Evolutionary conservation across 495 filamentous ascomycete genomes (phyloP), one percentile per base, ranked within the genome.

Genomic region (Trichoderma erinaceum): DNA sequence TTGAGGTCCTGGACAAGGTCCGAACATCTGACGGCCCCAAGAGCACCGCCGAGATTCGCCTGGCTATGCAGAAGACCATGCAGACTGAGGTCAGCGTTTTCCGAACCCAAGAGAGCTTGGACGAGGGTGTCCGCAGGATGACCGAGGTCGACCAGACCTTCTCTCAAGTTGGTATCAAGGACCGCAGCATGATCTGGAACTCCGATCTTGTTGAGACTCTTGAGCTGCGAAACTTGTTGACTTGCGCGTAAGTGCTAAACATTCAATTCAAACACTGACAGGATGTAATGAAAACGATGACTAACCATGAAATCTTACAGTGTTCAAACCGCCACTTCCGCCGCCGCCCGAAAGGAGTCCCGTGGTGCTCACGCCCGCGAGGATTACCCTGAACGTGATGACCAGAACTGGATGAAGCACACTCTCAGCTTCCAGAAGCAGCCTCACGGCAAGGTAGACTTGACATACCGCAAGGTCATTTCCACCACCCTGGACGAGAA

Each of bases 131-230:
- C 52, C 76, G 80, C 74, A 90, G 86, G 78, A 90, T 98, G 73
- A 86, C 80, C 72, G 84, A 90, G 69, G 89, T 97, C 72, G 95
- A 98, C 77, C 78, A 86, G 74, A 87, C 82, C 70, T 98, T 90
- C 81, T 71, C 76, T 66, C 86, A 97, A 75, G 87, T 97, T 69
- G 91, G 91, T 73, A 96, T 90, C 78, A 97, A 96, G 85, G 94
- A 98, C 78, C 90, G 94, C 75, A 93, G 91, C 87, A 97, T 98
- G 95, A 97, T 98, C 82, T 98, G 94, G 94, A 98, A 98, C 87
- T 92, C 90, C 46, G 94, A 98, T 74, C 85, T 98, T 38, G 90
- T 97, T 67, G 94, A 98, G 86, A 96, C 93, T 35, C 86, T 98
- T 52, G 94, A 98, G 81, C 83, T 97, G 73, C 83, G 92, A 72